Evolutionary conservation across 148 eudicot species (phyloP), one percentile per base, ranked within the genome.

Genomic region (Camellia japonica): DNA sequence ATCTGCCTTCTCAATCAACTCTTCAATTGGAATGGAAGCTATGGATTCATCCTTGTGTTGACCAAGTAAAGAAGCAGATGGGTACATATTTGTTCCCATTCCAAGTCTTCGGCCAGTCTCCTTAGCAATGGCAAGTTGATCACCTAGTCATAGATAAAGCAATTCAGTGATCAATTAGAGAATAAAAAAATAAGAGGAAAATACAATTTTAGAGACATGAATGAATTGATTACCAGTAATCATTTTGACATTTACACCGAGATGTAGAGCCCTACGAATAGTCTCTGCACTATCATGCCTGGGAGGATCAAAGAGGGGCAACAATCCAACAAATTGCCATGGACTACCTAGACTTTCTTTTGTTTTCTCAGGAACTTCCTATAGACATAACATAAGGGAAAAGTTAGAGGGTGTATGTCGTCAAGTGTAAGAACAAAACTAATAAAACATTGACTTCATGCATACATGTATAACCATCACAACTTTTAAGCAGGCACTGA

Each of bases 41-140:
- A 94, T 80, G 54, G 94, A 79, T 65, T 82, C 84, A 74, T 94
- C 98, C 85, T 90, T 92, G 88, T 90, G 81, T 23, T 88, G 80
- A 51, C 98, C 98, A n/a, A 94, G 94, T 78, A 94, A 83, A 79
- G 97, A 84, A 74, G 97, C 87, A 62, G 98, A 94, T 3, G 98
- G 98, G 76, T 94, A 94, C 98, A 94, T 94, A 82, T 94, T 94
- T 79, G 94, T 92, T 84, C 98, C 98, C 98, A 94, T 94, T 68
- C 98, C 98, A 71, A 94, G 93, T 70, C 98, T 89, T 79, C 98
- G 88, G 30, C 98, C 98, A 43, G 98, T 94, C 89, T 94, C 98
- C 86, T 94, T 94, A 80, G 85, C 97, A 85, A 94, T 94, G 77
- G 98, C 97, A 89, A 94, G 97, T 82, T 92, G 97, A 82, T 93